A percentile compares a stretch with the other conserved stretches of the same genome.
phyloP scores from a whole-genome alignment of 2,329 filamentous ascomycete genomes.

The Cryphonectria naterciae region DNA sequence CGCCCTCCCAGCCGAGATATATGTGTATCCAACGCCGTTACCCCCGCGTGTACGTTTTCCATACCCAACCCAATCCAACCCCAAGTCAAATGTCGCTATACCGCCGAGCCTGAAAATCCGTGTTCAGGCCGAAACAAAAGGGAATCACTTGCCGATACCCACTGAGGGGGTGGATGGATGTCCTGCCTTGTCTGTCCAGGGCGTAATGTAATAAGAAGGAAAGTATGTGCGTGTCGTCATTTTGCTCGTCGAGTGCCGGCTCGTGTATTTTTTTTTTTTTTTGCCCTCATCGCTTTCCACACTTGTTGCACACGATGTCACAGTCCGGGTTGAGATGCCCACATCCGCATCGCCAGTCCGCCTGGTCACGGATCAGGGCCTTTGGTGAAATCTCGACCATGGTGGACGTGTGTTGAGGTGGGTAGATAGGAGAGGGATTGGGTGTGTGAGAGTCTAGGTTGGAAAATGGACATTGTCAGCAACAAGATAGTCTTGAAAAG shows the following conservation, averaged over 20 bases:
- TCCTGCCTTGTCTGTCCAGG: neutral
- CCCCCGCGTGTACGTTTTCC: neutral
- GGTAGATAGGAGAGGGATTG: neutral
- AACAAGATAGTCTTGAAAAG: neutral
- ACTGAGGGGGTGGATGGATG: neutral
- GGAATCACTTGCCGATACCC: neutral
- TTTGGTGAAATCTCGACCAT: constrained; percentile 26
- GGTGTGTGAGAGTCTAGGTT: neutral
- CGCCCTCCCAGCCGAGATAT: neutral
- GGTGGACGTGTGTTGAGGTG: neutral
- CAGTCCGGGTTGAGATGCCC: constrained; percentile 28
- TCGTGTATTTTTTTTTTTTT: neutral
- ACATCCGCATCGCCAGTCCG: constrained; percentile 26
- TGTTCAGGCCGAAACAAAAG: neutral
- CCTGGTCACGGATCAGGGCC: constrained; percentile 24
- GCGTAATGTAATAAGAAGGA: neutral
- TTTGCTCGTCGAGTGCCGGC: constrained; percentile 4
- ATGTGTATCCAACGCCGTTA: neutral
- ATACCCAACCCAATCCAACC: neutral
- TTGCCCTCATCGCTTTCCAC: constrained; percentile 21
- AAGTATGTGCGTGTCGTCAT: neutral
- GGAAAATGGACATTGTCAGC: neutral
- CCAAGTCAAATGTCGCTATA: neutral
- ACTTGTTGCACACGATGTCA: constrained; percentile 25
- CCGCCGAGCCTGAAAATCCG: neutral